Evolutionary conservation across 2,329 filamentous ascomycete species (phyloP).

Genomic region (Penicillium sp.): DNA sequence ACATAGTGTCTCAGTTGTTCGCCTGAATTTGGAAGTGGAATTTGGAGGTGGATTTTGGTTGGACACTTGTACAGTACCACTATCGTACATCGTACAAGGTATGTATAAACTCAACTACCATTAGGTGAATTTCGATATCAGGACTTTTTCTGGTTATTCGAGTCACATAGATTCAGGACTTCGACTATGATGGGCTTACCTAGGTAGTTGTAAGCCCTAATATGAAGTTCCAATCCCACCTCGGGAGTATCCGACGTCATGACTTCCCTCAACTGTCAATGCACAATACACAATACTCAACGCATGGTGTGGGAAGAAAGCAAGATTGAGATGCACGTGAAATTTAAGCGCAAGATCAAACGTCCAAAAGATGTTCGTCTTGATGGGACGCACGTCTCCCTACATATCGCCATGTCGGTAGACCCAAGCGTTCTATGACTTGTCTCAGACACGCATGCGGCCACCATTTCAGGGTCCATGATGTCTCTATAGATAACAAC

Average conservation of each 20-base stretch:
- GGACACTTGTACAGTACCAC: not conserved
- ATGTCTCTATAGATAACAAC: slow-evolving; percentile 1
- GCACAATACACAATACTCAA: not conserved
- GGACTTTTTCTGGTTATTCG: not conserved
- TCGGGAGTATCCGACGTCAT: slow-evolving; percentile 4
- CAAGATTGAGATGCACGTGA: not conserved
- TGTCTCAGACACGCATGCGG: not conserved
- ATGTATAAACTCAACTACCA: not conserved
- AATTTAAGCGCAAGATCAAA: not conserved
- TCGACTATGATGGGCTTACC: not conserved
- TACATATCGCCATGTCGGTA: not conserved
- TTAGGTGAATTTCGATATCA: not conserved
- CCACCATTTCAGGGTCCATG: slow-evolving; percentile 4
- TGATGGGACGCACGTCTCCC: not conserved
- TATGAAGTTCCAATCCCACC: not conserved
- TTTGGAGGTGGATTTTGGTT: not conserved
- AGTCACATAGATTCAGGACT: not conserved
- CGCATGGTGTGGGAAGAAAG: not conserved
- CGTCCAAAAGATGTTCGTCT: not conserved
- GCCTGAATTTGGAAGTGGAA: not conserved
- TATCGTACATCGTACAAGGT: not conserved
- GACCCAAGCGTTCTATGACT: not conserved
- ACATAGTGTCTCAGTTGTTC: not conserved
- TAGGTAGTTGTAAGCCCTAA: not conserved
- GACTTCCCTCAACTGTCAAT: not conserved